Percentiles rank a stretch among this genome's conserved stretches.
phyloP scores from a whole-genome alignment of 2,329 filamentous ascomycete genomes.

The Calycina herbarum region DNA sequence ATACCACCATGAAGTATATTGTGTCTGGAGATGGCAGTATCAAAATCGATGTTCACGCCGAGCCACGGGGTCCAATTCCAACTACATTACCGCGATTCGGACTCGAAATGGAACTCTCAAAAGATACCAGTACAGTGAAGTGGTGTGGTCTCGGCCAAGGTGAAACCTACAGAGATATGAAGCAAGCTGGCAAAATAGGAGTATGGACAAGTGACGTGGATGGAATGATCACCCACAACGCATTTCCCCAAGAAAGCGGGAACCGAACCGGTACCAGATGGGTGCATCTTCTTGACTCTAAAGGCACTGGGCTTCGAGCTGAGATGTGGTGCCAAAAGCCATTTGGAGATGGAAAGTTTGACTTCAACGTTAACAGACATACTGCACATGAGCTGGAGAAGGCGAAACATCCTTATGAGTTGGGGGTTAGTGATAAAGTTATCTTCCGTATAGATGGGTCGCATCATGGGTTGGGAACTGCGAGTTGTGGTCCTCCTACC shows the following conservation, averaged over 20 bases:
- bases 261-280: constrained; percentile 63
- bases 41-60: constrained; percentile 47
- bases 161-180: constrained; percentile 69
- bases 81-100: constrained; percentile 62
- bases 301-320: constrained; percentile 29
- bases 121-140: constrained; percentile 46
- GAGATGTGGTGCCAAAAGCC: not conserved
- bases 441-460: constrained; percentile 44
- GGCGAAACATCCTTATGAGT: constrained; percentile 64
- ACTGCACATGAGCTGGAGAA: constrained; percentile 48
- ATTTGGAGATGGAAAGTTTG: constrained; percentile 32
- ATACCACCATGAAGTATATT: constrained; percentile 45
- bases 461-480: constrained; percentile 51
- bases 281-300: constrained; percentile 44
- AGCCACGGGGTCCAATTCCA: constrained; percentile 50
- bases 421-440: constrained; percentile 49
- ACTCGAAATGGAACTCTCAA: constrained; percentile 53
- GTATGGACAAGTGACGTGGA: constrained; percentile 50
- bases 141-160: constrained; percentile 70
- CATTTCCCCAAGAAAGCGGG: constrained; percentile 68
- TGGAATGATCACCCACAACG: constrained; percentile 58
- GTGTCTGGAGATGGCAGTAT: constrained; percentile 48
- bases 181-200: constrained; percentile 58
- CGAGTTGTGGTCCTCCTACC: constrained; percentile 45
- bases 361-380: constrained; percentile 55